phyloP scores from a whole-genome alignment of 345 rosid species.

The Ricinus communis region DNA sequence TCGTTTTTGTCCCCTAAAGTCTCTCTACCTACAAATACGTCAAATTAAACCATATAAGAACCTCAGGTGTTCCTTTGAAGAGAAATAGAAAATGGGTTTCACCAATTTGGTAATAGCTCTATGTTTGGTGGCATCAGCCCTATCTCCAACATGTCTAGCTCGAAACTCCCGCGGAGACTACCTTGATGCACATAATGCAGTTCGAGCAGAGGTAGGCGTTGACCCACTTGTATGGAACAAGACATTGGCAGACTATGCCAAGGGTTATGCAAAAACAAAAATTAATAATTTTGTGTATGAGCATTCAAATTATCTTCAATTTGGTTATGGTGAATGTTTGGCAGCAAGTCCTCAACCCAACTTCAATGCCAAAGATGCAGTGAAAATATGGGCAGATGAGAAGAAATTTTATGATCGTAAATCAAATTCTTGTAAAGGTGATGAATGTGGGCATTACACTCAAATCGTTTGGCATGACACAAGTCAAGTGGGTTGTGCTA shows the following conservation, averaged over 20 bases:
- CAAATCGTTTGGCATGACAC: conserved; percentile 32
- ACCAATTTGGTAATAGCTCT: neutral
- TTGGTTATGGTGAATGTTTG: conserved; percentile 30
- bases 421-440: conserved; percentile 15
- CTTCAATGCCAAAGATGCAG: conserved; percentile 13
- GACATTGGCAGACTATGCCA: conserved; percentile 21
- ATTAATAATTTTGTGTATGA: conserved; percentile 4
- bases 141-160: neutral
- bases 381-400: conserved; percentile 32
- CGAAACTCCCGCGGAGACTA: conserved; percentile 14
- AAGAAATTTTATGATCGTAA: conserved; percentile 23
- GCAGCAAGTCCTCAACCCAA: conserved; percentile 22
- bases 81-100: neutral
- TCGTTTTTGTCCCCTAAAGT: too few relatives aligned
- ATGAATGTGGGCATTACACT: conserved; percentile 35
- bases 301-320: conserved; percentile 36
- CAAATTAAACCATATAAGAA: too few relatives aligned
- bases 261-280: conserved; percentile 13
- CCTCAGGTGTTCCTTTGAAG: too few relatives aligned
- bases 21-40: too few relatives aligned
- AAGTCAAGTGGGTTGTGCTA: conserved; percentile 23
- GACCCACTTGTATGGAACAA: conserved; percentile 22
- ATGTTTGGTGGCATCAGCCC: neutral
- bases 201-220: conserved; percentile 20
- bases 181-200: conserved; percentile 24